Evolutionary conservation across 2,329 filamentous ascomycete genomes (phyloP), one percentile per base, ranked within the genome.

Genomic region (Colletotrichum endophyticum): DNA sequence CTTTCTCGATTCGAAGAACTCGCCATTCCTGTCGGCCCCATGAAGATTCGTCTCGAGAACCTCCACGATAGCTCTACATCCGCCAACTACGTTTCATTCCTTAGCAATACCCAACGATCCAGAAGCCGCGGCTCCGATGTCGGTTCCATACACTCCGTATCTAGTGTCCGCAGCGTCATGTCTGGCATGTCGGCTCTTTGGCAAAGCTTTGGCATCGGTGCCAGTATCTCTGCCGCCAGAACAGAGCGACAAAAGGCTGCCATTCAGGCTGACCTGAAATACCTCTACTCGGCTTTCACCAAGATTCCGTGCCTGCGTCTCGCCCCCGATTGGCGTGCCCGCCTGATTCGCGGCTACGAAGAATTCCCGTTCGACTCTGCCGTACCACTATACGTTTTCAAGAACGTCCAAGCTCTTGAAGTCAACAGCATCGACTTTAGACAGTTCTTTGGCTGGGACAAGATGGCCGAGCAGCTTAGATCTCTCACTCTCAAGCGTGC

Each of bases 291-390:
- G 57, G 95, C 97, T 73, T 99, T 99, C 83, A 99, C 97, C 82
- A 99, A 99, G 87, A 98, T 99, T 59, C 97, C 97, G 0, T 98
- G 95, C 82, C 88, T 99, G 78, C 93, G 94, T 78, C 89, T 99
- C 72, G 93, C 96, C 32, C 96, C 96, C n/a, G 97, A 99, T 85
- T 96, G 96, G 88, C 95, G 95, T 79, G 96, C 96, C 66, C 93
- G 94, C 70, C 88, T 98, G 77, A 98, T 99, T 80, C 92, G 94
- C 79, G 96, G 96, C 32, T 99, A 97, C 83, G 97, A 99, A 85
- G 96, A 98, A 85, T 99, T 99, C 80, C 97, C 97, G 4, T 98
- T 99, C 84, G 97, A 99, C 85, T 98, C 95, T 28, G 97, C 97
- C 25, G 97, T 99, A 34, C 97, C 97, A 25, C 89, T 99, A n/a